phyloP scores from a whole-genome alignment of 352 stramenopile genomes.

The Phytophthora chlamydospora region DNA sequence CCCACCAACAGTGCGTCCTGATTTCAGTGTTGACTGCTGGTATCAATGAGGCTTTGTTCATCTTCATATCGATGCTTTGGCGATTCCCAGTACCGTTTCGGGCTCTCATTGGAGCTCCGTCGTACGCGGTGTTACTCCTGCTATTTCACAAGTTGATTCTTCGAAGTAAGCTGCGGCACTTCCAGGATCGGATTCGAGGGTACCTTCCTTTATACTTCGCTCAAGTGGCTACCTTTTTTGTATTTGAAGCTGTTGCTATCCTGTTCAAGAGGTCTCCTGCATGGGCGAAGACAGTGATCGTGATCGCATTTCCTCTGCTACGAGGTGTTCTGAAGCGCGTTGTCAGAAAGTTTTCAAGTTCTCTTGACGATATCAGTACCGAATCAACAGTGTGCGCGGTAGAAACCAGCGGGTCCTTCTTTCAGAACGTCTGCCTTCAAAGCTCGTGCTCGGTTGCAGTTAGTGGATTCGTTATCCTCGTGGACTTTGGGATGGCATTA shows the following conservation, averaged over 20 bases:
- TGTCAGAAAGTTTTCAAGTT: constrained; percentile 24
- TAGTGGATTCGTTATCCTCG: constrained; percentile 25
- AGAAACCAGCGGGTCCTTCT: constrained; percentile 36
- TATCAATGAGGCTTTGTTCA: constrained; percentile 10
- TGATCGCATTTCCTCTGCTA: constrained; percentile 20
- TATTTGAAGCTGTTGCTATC: constrained; percentile 25
- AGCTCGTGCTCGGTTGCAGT: constrained; percentile 12
- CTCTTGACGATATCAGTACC: constrained; percentile 41
- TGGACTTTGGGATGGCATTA: constrained; percentile 26
- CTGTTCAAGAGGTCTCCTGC: constrained; percentile 10
- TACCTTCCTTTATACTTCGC: constrained; percentile 21
- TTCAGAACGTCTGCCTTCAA: constrained; percentile 38
- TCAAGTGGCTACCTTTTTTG: constrained; percentile 26
- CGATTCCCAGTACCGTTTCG: constrained; percentile 29
- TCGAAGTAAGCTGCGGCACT: constrained; percentile 4
- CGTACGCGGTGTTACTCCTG: constrained; percentile 7
- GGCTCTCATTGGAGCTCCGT: constrained; percentile 10
- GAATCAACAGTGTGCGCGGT: constrained; percentile 42
- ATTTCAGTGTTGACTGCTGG: constrained; percentile 15
- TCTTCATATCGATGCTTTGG: constrained; percentile 18
- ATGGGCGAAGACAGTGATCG: constrained; percentile 11
- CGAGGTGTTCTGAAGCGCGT: constrained; percentile 21
- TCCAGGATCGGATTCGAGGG: neutral
- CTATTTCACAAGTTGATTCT: constrained; percentile 23
- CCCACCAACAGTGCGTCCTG: constrained; percentile 1